Base-by-base conservation (phyloP, 345 rosid genomes). In the Euphorbia peplus region DNA sequence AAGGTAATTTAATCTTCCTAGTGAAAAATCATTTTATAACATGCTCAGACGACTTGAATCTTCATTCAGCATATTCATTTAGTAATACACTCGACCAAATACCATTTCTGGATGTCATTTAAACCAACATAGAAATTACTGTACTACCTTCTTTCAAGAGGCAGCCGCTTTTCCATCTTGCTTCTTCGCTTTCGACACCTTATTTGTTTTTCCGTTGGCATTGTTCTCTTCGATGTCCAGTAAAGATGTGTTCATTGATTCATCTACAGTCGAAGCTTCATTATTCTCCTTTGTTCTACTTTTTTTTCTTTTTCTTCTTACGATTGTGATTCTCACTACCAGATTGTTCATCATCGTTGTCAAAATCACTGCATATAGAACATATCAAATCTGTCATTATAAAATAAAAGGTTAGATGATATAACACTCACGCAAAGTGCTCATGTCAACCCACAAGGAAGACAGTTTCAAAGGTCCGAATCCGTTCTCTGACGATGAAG, bases 71-170 rank as follows among this genome's bases (percentile, higher is more conserved):
- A 56, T n/a, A n/a, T 0, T 4, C 32, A 26, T 9, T 29, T 30
- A 29, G 41, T 29, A 28, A 26, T 12, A 5, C 30, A 5, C 22
- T 58, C 3, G n/a, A n/a, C 11, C 11, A 29, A 15, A 58, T 29
- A 42, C 63, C 24, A 32, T 19, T 32, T 59, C 16, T 29, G 39
- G 19, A 28, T 5, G 8, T 28, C 22, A 16, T 16, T 1, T 15
- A n/a, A 5, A 59, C 0, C 3, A 14, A 32, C 21, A 13, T 0
- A 21, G 9, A 59, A 19, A 58, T 30, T 3, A n/a, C n/a, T n/a
- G n/a, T n/a, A 41, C 25, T 66, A 78, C 90, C 83, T 82, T 87
- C 78, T 78, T 85, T 48, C 91, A 90, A 29, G 73, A 53, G 10
- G 64, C 76, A 76, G 86, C 88, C 28, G 78, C 42, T 72, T 81